phyloP scores from a whole-genome alignment of 2,329 filamentous ascomycete genomes.

The Penicillium sp. region DNA sequence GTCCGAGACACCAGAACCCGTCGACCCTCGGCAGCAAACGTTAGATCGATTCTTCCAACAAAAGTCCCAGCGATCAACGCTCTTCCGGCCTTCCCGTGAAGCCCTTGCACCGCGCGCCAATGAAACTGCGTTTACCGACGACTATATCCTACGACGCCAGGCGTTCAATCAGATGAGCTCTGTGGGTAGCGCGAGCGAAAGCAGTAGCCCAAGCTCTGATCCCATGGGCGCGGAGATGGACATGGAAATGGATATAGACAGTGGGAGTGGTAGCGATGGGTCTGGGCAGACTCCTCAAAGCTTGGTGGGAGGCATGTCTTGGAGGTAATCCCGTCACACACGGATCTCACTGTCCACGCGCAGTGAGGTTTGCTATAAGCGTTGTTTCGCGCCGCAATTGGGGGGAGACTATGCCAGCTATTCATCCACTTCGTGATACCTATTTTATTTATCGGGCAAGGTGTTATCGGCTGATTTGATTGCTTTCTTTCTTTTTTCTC shows the following conservation, averaged over 20 bases:
- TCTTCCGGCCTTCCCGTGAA: conserved; percentile 19
- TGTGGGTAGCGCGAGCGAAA: conserved; percentile 19
- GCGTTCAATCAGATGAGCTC: conserved; percentile 18
- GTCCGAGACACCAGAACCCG: conserved; percentile 24
- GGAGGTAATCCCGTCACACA: conserved; percentile 27
- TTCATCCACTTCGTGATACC: background rate
- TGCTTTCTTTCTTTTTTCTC: background rate
- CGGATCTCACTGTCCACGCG: background rate
- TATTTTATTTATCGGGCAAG: background rate
- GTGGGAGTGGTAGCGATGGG: conserved; percentile 15
- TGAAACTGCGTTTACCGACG: conserved; percentile 15
- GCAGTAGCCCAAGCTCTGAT: conserved; percentile 23
- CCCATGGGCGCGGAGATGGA: conserved; percentile 32
- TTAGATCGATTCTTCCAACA: conserved; percentile 41
- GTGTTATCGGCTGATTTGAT: background rate
- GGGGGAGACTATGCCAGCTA: background rate
- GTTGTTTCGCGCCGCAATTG: no score
- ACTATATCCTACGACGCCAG: conserved; percentile 20
- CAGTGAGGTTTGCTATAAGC: conserved; percentile 14
- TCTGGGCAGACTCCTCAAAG: conserved; percentile 19
- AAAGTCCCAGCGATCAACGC: conserved; percentile 18
- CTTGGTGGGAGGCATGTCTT: conserved; percentile 31
- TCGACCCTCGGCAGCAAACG: conserved; percentile 42
- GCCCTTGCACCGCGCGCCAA: conserved; percentile 25
- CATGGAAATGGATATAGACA: conserved; percentile 29